Percentiles rank a stretch among this genome's conserved stretches.
Conservation (phyloP, 169 alveolate species). For the Plasmodium blacklocki region DNA sequence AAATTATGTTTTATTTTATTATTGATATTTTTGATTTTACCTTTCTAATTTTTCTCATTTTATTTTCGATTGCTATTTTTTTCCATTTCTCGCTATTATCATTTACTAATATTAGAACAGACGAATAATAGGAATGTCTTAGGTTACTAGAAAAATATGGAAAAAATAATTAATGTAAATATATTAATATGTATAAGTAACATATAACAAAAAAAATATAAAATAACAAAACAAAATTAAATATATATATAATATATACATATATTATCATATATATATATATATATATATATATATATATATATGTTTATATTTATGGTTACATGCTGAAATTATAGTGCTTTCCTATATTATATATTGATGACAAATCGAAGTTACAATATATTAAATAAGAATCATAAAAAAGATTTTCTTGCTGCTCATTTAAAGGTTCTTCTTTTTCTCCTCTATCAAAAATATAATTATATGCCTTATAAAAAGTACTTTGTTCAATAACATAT, state of each 20-base stretch:
- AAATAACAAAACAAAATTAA: background rate
- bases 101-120: slow-evolving; percentile 49
- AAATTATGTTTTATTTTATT: background rate
- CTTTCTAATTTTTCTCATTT: slow-evolving; percentile 60
- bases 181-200: background rate
- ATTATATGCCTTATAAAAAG: slow-evolving; percentile 67
- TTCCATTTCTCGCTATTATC: slow-evolving; percentile 67
- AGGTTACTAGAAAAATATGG: slow-evolving; percentile 10
- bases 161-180: background rate
- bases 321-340: slow-evolving; percentile 52
- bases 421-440: slow-evolving; percentile 7
- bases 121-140: slow-evolving; percentile 52
- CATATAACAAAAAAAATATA: background rate
- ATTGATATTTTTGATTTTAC: background rate
- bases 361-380: slow-evolving; percentile 62
- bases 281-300: background rate
- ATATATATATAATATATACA: background rate
- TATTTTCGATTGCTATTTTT: slow-evolving; percentile 42
- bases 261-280: slow-evolving; percentile 2
- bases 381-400: slow-evolving; percentile 39
- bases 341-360: slow-evolving; percentile 36
- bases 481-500: slow-evolving; percentile 23
- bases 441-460: slow-evolving; percentile 50
- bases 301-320: background rate
- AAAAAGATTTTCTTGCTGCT: slow-evolving; percentile 2